Base-by-base conservation (phyloP, 495 filamentous ascomycete species). In the Podospora conica region DNA sequence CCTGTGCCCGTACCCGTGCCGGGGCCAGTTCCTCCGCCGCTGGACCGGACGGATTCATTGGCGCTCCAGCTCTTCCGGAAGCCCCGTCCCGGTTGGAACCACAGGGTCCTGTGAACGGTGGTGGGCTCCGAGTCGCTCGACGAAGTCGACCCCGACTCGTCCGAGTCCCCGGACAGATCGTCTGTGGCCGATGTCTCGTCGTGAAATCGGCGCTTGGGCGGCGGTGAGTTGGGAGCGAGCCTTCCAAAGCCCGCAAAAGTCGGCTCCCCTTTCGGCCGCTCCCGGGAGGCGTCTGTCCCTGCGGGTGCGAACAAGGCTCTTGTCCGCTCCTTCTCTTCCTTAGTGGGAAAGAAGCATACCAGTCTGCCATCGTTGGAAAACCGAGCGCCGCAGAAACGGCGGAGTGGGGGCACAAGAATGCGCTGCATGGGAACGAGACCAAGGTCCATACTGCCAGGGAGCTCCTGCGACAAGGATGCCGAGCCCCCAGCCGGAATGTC, bases 201-300 rank as follows among this genome's bases (percentile, higher is more conserved):
- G 77, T 88, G 71, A 78, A 81, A 75, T 31, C 74, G 77, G 9
- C 79, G 77, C 28, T 79, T 80, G 3, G 78, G 75, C n/a, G 78
- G 77, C 33, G 82, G 77, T 8, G 77, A 80, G 64, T 84, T 80
- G 40, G 80, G 79, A 9, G 80, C 72, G 18, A 97, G 78, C 24
- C 92, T 86, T n/a, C 92, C 93, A 79, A 97, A 97, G 2, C 88
- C 87, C 67, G 94, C 91, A 80, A 97, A 97, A 8, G 88, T 85
- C 62, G 85, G 88, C 58, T 88, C 86, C 58, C 83, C 85, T 71
- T 84, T 85, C 0, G 84, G 84, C 53, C 87, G 81, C 23, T 87
- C 87, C 69, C 81, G 85, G 65, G 86, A 84, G 55, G 82, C 82
- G 53, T 89, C 85, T 4, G 83, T 81, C 22, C 88, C 74, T 9